A percentile compares a stretch with the other conserved stretches of the same genome.
Conservation (phyloP, 805 yeast genomes). For the Candida schatavii region DNA sequence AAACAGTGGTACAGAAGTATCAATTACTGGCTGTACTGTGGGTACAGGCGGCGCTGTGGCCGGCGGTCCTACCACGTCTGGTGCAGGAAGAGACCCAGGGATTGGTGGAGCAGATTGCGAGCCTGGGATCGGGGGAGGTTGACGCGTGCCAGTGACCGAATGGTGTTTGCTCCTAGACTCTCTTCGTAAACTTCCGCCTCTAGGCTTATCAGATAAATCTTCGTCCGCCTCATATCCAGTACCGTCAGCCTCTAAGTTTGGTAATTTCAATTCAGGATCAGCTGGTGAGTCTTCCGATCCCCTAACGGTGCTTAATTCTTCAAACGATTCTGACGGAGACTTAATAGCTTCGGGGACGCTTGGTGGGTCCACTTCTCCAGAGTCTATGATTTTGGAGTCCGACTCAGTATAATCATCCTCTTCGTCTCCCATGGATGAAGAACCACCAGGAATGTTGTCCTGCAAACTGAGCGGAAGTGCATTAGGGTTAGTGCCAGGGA, state of each 20-base stretch:
- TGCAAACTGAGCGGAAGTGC: constrained; percentile 16
- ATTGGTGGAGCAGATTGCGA: not conserved
- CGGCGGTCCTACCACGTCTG: too few relatives aligned
- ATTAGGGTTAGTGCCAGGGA: constrained; percentile 48
- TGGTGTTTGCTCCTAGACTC: not conserved
- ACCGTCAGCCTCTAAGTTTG: constrained; percentile 21
- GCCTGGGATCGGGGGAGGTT: too few relatives aligned
- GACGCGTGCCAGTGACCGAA: too few relatives aligned
- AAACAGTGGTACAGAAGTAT: too few relatives aligned
- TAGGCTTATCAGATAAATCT: constrained; percentile 32
- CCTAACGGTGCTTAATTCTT: not conserved
- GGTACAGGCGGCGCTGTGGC: constrained; percentile 12
- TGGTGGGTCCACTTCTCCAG: not conserved
- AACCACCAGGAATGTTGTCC: constrained; percentile 6
- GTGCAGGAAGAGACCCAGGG: too few relatives aligned
- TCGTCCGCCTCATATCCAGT: constrained; percentile 77
- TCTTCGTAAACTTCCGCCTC: constrained; percentile 6
- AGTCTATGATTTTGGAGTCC: constrained; percentile 10
- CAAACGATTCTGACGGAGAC: not conserved
- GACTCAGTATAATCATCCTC: constrained; percentile 22
- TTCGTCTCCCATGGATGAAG: constrained; percentile 18
- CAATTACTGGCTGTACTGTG: constrained; percentile 9
- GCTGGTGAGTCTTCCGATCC: constrained; percentile 8
- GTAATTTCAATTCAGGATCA: constrained; percentile 9
- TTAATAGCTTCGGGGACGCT: not conserved